phyloP scores from a whole-genome alignment of 1,139 yeast species.

The Magnusiomyces magnusii region DNA sequence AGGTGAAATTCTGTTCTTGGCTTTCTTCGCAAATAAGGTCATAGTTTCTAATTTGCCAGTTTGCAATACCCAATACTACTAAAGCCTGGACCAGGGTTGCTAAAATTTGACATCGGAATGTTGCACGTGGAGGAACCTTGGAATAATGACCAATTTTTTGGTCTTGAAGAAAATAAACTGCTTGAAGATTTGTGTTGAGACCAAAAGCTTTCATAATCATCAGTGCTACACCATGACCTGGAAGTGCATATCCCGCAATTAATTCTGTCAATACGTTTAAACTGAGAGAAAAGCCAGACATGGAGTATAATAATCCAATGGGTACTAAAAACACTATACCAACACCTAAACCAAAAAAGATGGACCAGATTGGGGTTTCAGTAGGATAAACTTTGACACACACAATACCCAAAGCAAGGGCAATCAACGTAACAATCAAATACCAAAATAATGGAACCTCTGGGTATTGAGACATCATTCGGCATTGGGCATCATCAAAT shows the following conservation, averaged over 20 bases:
- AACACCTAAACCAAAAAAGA: conserved; percentile 49
- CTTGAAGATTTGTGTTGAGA: conserved; percentile 52
- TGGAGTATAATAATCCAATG: conserved; percentile 38
- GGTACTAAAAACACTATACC: conserved; percentile 46
- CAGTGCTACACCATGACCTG: conserved; percentile 55
- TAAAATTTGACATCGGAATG: conserved; percentile 49
- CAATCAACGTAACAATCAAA: conserved; percentile 40
- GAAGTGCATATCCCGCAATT: conserved; percentile 54
- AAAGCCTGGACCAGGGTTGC: conserved; percentile 36
- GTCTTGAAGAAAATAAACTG: conserved; percentile 47
- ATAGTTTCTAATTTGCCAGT: conserved; percentile 42
- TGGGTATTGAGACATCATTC: conserved; percentile 47
- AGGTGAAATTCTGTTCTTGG: conserved; percentile 27
- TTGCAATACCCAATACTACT: conserved; percentile 43
- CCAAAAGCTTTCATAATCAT: conserved; percentile 55
- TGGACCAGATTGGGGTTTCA: conserved; percentile 43
- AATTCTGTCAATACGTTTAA: conserved; percentile 54
- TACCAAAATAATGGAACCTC: conserved; percentile 64
- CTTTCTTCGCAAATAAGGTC: conserved; percentile 24
- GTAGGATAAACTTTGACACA: conserved; percentile 30
- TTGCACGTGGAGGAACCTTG: conserved; percentile 51
- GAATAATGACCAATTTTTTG: conserved; percentile 54
- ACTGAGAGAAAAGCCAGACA: conserved; percentile 44
- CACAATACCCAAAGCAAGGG: conserved; percentile 46
- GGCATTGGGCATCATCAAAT: conserved; percentile 47